phyloP scores from a whole-genome alignment of 805 yeast species.

The Yarrowia yakushimensis region DNA sequence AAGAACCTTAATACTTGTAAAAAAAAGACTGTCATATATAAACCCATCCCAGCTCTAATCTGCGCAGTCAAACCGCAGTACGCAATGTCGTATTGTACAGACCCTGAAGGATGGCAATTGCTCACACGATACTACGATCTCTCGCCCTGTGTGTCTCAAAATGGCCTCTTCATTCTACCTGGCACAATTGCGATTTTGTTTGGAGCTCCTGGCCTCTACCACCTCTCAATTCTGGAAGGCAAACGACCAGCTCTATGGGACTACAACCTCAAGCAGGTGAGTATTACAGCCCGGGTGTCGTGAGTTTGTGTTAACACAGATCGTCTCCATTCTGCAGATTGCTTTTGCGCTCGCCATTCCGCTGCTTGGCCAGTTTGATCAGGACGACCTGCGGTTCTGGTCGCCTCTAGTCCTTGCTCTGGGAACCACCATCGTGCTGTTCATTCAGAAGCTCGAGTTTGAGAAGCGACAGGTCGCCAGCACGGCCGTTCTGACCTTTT shows the following conservation, averaged over 20 bases:
- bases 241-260: conserved; percentile 18
- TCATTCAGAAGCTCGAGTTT: conserved; percentile 14
- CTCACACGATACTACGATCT: conserved; percentile 22
- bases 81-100: conserved; percentile 4
- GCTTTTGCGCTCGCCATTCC: neutral
- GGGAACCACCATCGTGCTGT: conserved; percentile 2
- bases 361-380: neutral
- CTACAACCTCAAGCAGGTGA: conserved; percentile 16
- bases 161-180: neutral
- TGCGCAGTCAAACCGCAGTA: neutral
- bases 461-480: conserved; percentile 28
- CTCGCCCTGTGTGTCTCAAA: conserved; percentile 17
- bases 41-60: neutral
- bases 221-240: neutral
- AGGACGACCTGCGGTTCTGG: conserved; percentile 6
- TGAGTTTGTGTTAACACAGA: neutral
- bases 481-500: conserved; percentile 29
- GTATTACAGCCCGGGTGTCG: neutral
- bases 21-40: neutral
- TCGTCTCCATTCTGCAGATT: neutral
- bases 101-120: conserved; percentile 23
- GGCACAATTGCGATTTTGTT: neutral
- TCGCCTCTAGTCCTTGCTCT: conserved; percentile 25
- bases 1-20: neutral
- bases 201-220: neutral